These are phyloP conservation scores for Phytophthora pisi DNA, from an alignment of 352 stramenopile genomes.

Conservation along the genomic window DNA sequence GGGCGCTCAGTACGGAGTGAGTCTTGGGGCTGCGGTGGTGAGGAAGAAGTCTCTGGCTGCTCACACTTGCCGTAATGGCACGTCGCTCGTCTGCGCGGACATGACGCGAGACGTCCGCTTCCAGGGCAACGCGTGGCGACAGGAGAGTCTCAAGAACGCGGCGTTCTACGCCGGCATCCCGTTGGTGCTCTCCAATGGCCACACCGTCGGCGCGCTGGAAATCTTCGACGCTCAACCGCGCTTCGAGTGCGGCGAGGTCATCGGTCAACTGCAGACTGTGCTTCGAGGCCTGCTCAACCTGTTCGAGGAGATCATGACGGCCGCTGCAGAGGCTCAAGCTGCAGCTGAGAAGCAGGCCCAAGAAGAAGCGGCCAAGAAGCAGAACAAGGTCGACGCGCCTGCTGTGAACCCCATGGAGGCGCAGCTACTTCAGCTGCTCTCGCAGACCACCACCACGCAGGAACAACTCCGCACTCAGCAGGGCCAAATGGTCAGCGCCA, in stretches of 20 bases:
- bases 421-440: constrained; percentile 73
- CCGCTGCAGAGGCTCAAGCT: constrained; percentile 27
- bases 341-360: constrained; percentile 18
- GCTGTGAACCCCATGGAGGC: constrained; percentile 72
- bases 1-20: constrained; percentile 52
- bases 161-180: constrained; percentile 86
- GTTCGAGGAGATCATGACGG: constrained; percentile 72
- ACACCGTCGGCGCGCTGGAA: constrained; percentile 74
- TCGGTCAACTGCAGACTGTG: constrained; percentile 73
- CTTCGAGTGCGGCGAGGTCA: constrained; percentile 64
- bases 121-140: constrained; percentile 59
- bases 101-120: constrained; percentile 72
- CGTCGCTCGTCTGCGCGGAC: constrained; percentile 71
- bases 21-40: constrained; percentile 26
- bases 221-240: constrained; percentile 65
- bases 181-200: constrained; percentile 67
- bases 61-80: constrained; percentile 71
- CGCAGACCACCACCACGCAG: constrained; percentile 82
- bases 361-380: constrained; percentile 23
- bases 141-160: constrained; percentile 45
- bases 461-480: constrained; percentile 84
- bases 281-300: constrained; percentile 76
- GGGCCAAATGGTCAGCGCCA: constrained; percentile 79
- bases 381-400: constrained; percentile 29
- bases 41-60: constrained; percentile 58